Conservation (phyloP, 257 asterid species). For the Solanum medicagineum region DNA sequence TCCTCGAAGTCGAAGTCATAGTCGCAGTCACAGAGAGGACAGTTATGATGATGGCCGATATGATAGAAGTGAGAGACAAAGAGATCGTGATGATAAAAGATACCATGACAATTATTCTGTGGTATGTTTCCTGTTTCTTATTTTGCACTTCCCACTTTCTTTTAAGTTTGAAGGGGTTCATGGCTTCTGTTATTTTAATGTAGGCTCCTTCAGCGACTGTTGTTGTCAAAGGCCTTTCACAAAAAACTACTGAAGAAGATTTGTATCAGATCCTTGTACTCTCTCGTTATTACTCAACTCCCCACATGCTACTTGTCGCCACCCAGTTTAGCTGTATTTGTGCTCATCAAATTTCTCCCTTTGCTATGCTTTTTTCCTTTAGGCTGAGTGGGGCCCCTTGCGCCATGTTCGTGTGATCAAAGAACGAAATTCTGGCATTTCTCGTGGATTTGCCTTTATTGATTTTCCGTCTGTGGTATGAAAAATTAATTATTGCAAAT, state of each 20-base stretch:
- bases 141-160: not conserved
- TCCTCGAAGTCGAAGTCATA: conserved; percentile 73
- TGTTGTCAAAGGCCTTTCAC: conserved; percentile 95
- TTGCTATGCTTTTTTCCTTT: not conserved
- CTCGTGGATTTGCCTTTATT: conserved; percentile 98
- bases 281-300: conserved; percentile 3
- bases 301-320: not conserved
- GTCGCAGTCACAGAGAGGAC: conserved; percentile 78
- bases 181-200: conserved; percentile 6
- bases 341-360: not conserved
- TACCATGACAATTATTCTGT: conserved; percentile 52
- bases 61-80: conserved; percentile 67
- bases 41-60: conserved; percentile 67
- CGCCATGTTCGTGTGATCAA: conserved; percentile 95
- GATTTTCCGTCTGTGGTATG: conserved; percentile 92
- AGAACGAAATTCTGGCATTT: conserved; percentile 83
- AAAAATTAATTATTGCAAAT: not conserved
- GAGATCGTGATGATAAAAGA: conserved; percentile 72
- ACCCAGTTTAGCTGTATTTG: not conserved
- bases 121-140: conserved; percentile 24
- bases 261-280: conserved; percentile 81
- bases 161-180: not conserved
- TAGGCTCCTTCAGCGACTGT: conserved; percentile 96
- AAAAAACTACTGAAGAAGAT: conserved; percentile 93
- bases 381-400: conserved; percentile 99